Evolutionary conservation across 2,329 filamentous ascomycete species (phyloP).

Genomic region (Fusarium ambrosium): DNA sequence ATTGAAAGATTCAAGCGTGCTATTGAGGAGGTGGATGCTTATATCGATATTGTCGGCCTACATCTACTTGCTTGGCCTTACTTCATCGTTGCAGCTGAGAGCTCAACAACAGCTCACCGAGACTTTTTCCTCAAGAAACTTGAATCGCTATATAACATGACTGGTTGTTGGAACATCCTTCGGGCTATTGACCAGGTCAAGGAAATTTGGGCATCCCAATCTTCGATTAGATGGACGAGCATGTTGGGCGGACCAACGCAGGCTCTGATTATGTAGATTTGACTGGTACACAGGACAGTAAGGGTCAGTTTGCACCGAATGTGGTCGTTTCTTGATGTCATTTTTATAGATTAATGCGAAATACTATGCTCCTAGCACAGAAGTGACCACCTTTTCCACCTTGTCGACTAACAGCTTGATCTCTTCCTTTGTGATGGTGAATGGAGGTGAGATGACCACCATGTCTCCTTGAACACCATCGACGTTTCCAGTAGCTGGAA

Average conservation of each 20-base stretch:
- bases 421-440: conserved; percentile 24
- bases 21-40: conserved; percentile 31
- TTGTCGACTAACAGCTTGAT: conserved; percentile 8
- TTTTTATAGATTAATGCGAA: not conserved
- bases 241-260: conserved; percentile 40
- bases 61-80: conserved; percentile 41
- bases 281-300: not conserved
- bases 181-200: conserved; percentile 41
- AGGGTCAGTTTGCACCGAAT: not conserved
- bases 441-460: conserved; percentile 30
- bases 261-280: conserved; percentile 40
- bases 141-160: conserved; percentile 29
- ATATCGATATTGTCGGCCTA: conserved; percentile 35
- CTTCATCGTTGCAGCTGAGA: conserved; percentile 41
- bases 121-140: conserved; percentile 40
- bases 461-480: conserved; percentile 32
- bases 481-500: conserved; percentile 16
- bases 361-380: conserved; percentile 9
- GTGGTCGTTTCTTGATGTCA: not conserved
- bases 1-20: conserved; percentile 38
- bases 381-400: conserved; percentile 16
- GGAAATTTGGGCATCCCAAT: conserved; percentile 43
- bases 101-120: conserved; percentile 34
- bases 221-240: conserved; percentile 40
- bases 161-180: conserved; percentile 40